Evolutionary conservation across 129 eudicot genomes (phyloP).

Genomic region (Chrysanthemum lavandulifolium): DNA sequence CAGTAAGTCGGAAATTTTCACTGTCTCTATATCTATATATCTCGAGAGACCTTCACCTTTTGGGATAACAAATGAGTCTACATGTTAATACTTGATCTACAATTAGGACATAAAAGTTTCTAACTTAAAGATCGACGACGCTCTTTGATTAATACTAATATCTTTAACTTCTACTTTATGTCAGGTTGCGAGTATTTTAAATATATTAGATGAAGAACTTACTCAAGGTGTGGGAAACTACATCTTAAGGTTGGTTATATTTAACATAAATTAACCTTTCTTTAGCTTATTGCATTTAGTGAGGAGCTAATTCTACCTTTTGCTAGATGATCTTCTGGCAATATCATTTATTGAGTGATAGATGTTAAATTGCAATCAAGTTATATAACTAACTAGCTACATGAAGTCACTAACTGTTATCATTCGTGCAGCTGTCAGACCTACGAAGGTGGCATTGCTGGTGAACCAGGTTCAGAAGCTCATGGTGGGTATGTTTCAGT

Average conservation of each 20-base stretch:
- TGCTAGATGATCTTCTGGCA: conserved; percentile 9
- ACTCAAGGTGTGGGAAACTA: conserved; percentile 74
- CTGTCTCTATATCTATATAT: neutral
- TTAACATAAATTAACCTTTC: neutral
- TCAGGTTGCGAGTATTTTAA: conserved; percentile 86
- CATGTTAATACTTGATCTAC: too few species aligned
- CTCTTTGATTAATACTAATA: conserved; percentile 8
- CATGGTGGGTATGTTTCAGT: conserved; percentile 93
- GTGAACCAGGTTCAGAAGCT: conserved; percentile 99
- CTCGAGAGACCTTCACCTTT: too few species aligned
- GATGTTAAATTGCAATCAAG: neutral
- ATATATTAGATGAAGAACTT: conserved; percentile 78
- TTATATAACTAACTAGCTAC: conserved; percentile 9
- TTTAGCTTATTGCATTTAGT: neutral
- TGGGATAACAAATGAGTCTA: too few species aligned
- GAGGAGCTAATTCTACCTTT: neutral
- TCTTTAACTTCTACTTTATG: neutral
- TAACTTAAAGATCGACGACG: neutral
- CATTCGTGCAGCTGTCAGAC: conserved; percentile 76
- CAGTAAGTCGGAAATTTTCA: conserved; percentile 50
- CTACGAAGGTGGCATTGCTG: conserved; percentile 95
- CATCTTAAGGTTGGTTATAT: conserved; percentile 62
- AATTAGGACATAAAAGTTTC: too few species aligned
- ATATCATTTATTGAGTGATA: conserved; percentile 17
- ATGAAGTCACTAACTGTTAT: neutral